phyloP scores from a whole-genome alignment of 345 rosid species.

The Iberis pinnata region DNA sequence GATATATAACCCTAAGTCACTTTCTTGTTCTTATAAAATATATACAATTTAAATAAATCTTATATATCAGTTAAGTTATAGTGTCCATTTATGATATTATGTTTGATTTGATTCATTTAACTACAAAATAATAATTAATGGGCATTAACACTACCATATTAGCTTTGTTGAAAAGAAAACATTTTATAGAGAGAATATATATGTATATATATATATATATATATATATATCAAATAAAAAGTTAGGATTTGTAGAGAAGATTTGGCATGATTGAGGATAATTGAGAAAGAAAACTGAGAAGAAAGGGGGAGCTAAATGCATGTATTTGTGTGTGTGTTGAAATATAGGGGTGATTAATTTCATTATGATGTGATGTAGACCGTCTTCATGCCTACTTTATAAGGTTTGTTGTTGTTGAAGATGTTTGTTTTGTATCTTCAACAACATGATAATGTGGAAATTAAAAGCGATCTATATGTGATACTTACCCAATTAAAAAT shows the following conservation, averaged over 20 bases:
- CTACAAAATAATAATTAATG: no score
- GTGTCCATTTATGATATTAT: no score
- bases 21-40: no score
- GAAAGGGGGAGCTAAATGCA: constrained; percentile 35
- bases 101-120: no score
- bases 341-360: constrained; percentile 36
- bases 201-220: not conserved
- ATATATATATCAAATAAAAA: constrained; percentile 8
- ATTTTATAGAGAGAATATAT: not conserved
- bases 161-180: no score
- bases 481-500: not conserved
- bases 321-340: constrained; percentile 29
- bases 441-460: not conserved
- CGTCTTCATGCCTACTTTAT: constrained; percentile 28
- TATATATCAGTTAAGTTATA: no score
- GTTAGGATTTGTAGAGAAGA: constrained; percentile 16
- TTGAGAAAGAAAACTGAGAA: not conserved
- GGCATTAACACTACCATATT: no score
- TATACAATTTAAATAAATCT: no score
- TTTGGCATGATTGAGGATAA: constrained; percentile 33
- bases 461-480: constrained; percentile 6
- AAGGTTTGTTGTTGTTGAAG: constrained; percentile 21
- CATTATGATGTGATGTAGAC: constrained; percentile 32
- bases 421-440: constrained; percentile 9
- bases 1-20: no score